Percentiles rank a stretch among this genome's conserved stretches.
Conservation (phyloP, 2,329 filamentous ascomycete species). For the Xylariaceae sp. region DNA sequence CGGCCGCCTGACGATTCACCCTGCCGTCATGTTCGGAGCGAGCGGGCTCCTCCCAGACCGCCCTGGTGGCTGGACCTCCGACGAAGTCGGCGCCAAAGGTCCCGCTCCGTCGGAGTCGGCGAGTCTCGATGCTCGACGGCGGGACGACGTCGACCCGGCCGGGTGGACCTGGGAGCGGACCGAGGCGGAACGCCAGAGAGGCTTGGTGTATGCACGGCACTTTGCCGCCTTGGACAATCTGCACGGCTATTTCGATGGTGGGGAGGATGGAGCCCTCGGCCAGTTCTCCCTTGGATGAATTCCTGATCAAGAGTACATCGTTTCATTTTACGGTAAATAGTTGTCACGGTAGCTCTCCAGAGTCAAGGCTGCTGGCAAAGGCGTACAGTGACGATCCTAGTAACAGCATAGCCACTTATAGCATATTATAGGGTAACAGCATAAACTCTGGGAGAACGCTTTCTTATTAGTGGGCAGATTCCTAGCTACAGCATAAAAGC, state of each 20-base stretch:
- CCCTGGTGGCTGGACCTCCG: slow-evolving; percentile 5
- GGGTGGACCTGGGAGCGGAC: slow-evolving; percentile 20
- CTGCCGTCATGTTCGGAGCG: slow-evolving; percentile 52
- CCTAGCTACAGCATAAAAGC: no score
- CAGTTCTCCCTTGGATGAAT: not conserved
- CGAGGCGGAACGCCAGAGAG: slow-evolving; percentile 26
- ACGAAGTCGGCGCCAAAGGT: not conserved
- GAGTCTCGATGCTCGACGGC: slow-evolving; percentile 28
- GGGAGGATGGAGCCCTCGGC: not conserved
- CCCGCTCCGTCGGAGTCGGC: slow-evolving; percentile 11
- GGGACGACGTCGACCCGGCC: slow-evolving; percentile 10
- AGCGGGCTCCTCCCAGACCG: slow-evolving; percentile 51
- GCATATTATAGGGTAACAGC: no score
- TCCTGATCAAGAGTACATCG: no score
- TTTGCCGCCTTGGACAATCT: not conserved
- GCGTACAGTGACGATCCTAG: no score
- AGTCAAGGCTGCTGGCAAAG: no score
- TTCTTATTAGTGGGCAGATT: no score
- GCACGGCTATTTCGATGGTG: not conserved
- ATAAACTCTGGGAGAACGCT: no score
- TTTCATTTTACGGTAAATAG: no score
- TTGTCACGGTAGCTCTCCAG: no score
- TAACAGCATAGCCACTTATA: no score
- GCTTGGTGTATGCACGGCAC: slow-evolving; percentile 14
- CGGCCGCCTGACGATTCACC: slow-evolving; percentile 56